Evolutionary conservation across 805 yeast species (phyloP).

Genomic region (Saccharomyces cerevisiae): DNA sequence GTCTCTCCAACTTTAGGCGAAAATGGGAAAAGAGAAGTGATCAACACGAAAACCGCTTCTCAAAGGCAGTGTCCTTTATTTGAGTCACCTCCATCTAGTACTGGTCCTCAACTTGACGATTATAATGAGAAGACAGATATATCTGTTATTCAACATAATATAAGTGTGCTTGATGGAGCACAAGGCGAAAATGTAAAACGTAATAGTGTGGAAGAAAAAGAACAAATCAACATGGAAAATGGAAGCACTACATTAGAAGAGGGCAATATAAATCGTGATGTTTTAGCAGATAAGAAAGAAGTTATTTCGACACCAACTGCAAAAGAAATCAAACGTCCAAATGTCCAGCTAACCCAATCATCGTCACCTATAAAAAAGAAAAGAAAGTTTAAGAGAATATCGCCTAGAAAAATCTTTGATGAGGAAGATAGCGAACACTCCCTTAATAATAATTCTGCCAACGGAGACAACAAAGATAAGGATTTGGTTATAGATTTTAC

Average conservation of each 20-base stretch:
- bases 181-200: neutral
- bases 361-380: constrained; percentile 9
- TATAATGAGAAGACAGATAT: neutral
- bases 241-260: neutral
- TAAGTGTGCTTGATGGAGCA: neutral
- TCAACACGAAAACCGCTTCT: neutral
- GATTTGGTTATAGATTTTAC: constrained; percentile 17
- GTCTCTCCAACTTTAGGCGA: neutral
- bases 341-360: neutral
- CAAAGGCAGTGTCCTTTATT: neutral
- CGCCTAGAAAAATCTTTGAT: constrained; percentile 9
- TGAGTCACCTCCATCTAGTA: neutral
- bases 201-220: neutral
- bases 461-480: constrained; percentile 2
- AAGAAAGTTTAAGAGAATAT: constrained; percentile 12
- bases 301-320: neutral
- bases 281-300: neutral
- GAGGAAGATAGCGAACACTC: constrained; percentile 1
- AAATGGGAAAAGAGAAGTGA: neutral
- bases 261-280: neutral
- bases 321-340: neutral
- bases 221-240: neutral
- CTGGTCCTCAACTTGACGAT: neutral
- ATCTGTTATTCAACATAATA: neutral
- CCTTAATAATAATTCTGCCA: neutral